Evolutionary conservation across 352 stramenopile genomes (phyloP).

Genomic region (Globisporangium cederbergense): DNA sequence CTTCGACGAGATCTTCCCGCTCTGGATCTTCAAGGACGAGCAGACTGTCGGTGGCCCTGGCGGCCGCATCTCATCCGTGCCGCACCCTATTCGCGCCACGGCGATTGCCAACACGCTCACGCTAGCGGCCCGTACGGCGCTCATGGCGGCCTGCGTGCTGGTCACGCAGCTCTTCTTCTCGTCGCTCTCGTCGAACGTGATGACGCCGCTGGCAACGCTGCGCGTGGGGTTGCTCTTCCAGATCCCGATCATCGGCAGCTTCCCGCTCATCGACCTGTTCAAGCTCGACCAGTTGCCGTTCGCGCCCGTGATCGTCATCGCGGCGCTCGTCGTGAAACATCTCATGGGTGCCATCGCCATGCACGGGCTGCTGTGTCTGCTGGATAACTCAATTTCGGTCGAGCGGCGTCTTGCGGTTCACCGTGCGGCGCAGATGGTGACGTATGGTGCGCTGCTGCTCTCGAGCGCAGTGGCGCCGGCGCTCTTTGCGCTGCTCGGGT

Average conservation of each 20-base stretch:
- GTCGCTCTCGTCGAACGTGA: conserved; percentile 57
- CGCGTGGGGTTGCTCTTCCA: conserved; percentile 75
- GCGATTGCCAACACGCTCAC: conserved; percentile 64
- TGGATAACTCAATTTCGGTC: conserved; percentile 80
- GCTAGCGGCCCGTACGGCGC: conserved; percentile 42
- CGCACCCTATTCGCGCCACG: conserved; percentile 29
- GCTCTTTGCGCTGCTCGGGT: conserved; percentile 71
- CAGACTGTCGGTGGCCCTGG: neutral
- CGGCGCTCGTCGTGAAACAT: conserved; percentile 63
- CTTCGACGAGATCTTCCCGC: conserved; percentile 76
- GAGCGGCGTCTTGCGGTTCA: conserved; percentile 70
- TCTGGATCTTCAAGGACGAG: conserved; percentile 81
- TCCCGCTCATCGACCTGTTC: conserved; percentile 71
- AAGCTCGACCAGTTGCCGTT: conserved; percentile 64
- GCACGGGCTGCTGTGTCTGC: conserved; percentile 58
- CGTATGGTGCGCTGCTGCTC: conserved; percentile 56
- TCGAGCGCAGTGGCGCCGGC: conserved; percentile 42
- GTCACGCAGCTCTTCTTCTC: conserved; percentile 47
- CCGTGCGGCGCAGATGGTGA: conserved; percentile 55
- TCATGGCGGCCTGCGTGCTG: conserved; percentile 52
- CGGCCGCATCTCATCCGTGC: conserved; percentile 12
- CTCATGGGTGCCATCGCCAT: conserved; percentile 53
- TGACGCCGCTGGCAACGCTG: conserved; percentile 76
- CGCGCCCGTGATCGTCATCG: conserved; percentile 52
- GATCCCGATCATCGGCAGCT: conserved; percentile 61